Base-by-base conservation (phyloP, 2,329 filamentous ascomycete species). In the Stagonosporopsis rhizophila region DNA sequence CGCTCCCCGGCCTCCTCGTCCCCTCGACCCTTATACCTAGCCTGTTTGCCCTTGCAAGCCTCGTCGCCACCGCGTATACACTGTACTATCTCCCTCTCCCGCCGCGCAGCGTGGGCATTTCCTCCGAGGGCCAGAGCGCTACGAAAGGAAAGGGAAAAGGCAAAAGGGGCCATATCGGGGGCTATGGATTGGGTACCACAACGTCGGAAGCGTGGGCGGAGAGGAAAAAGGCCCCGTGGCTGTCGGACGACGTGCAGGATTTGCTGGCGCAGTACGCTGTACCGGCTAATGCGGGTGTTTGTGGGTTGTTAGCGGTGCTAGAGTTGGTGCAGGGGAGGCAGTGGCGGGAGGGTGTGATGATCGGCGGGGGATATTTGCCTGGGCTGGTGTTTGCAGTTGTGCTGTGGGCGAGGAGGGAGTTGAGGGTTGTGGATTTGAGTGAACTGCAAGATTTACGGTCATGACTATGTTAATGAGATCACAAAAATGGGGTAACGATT, bases 401-500 rank as follows among this genome's bases (percentile, higher is more conserved):
- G 6, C 65, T 91, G 53, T 74, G 83, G 42, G 85, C 85, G 27
- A 87, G 91, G 75, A 76, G 84, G 47, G 80, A 89, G 68, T 87
- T 92, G 83, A 82, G 83, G 3, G 82, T 86, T 44, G 83, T 92
- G 8, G 88, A 92, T 75, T 84, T 90, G 5, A 87, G 79, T 59
- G 89, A 89, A 67, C 75, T 93, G 65, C 78, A 82, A 44, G 78
- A 76, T 50, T 77, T 91, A 67, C 22, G 45, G 17, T 50, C 44
- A 2, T 56, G 20, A 47, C n/a, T 0, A 38, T 25, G 12, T 23
- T 7, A 12, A 14, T 4, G 23, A 30, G 25, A 23, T 30, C 23
- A 44, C 17, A 8, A 51, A 14, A 6, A 9, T 22, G 14, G 14
- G 35, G 40, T 20, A 25, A 9, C 22, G 8, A 22, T 17, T 12